Percentiles rank a stretch among this genome's conserved stretches.
These are phyloP conservation scores for Harrya chromipes DNA, from an alignment of 768 basidiomycete species.

Conservation along the genomic window DNA sequence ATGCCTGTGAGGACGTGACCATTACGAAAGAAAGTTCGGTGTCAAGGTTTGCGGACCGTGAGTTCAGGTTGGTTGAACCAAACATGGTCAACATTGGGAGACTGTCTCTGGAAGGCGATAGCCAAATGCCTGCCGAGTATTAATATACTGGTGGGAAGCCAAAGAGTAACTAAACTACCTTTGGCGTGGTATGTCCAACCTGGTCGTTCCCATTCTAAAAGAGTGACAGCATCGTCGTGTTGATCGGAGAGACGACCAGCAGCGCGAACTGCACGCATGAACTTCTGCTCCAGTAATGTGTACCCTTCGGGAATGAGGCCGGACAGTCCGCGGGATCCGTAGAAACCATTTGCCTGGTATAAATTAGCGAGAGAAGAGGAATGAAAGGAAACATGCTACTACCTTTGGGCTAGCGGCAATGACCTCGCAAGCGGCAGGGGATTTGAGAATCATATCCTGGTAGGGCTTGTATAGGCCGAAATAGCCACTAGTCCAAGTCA, in stretches of 20 bases:
- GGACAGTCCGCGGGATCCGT: constrained; percentile 83
- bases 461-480: constrained; percentile 85
- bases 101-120: constrained; percentile 53
- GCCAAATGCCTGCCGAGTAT: constrained; percentile 68
- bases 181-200: constrained; percentile 99
- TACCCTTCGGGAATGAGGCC: constrained; percentile 95
- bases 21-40: constrained; percentile 90
- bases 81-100: constrained; percentile 76
- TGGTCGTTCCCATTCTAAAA: constrained; percentile 82
- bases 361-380: not conserved
- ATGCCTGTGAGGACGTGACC: constrained; percentile 54
- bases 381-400: constrained; percentile 11
- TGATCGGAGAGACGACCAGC: constrained; percentile 40
- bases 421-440: constrained; percentile 61
- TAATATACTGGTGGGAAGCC: not conserved
- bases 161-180: constrained; percentile 45
- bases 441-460: constrained; percentile 64
- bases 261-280: constrained; percentile 62
- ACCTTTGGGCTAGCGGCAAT: constrained; percentile 88
- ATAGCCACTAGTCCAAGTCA: constrained; percentile 93
- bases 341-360: constrained; percentile 91
- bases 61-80: constrained; percentile 93
- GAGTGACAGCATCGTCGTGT: constrained; percentile 47
- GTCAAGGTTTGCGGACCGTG: constrained; percentile 86
- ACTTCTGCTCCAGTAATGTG: constrained; percentile 80